Evolutionary conservation across 2,329 filamentous ascomycete genomes (phyloP), one percentile per base, ranked within the genome.

Genomic region (Aspergillus flavus): DNA sequence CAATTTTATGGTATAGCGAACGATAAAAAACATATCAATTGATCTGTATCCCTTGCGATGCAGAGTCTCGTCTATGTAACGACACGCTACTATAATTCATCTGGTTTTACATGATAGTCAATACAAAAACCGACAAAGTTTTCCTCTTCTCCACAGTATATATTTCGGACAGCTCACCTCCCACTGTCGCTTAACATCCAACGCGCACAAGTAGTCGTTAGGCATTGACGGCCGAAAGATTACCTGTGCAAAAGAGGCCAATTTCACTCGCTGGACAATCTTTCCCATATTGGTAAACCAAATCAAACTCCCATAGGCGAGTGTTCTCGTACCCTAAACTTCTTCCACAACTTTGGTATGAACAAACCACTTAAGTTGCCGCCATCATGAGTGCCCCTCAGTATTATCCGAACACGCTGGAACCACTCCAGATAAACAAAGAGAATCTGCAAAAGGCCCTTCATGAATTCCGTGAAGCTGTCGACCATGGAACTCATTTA

Each of bases 391-490:
- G 26, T 39, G 14, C 36, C 36, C 69, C 68, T 14, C 73, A 75
- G 52, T 75, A 68, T 53, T 74, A 73, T 53, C 43, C 65, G 30
- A 76, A 76, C 43, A 66, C 61, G 7, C 66, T 76, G n/a, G 60
- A 65, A 14, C 69, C 66, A 19, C 46, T 71, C 19, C 61, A 61
- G 10, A 67, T 73, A 21, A 66, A 64, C 43, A 62, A 63, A 30
- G 59, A 45, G 4, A 60, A 55, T 23, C 61, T 76, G 12, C 62
- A 64, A 21, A 55, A 59, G n/a, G 62, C 64, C 3, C 68, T 78
- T 1, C 58, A 65, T 57, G 67, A 77, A 56, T 65, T 79, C 16
- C 74, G 72, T 26, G 32, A 58, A 28, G 75, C 76, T 1, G 70
- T 77, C 32, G 66, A 66, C 28, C 69, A 67, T 50, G 75, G 75